phyloP scores from a whole-genome alignment of 2,329 filamentous ascomycete species.

The Arthrinium puccinioides region DNA sequence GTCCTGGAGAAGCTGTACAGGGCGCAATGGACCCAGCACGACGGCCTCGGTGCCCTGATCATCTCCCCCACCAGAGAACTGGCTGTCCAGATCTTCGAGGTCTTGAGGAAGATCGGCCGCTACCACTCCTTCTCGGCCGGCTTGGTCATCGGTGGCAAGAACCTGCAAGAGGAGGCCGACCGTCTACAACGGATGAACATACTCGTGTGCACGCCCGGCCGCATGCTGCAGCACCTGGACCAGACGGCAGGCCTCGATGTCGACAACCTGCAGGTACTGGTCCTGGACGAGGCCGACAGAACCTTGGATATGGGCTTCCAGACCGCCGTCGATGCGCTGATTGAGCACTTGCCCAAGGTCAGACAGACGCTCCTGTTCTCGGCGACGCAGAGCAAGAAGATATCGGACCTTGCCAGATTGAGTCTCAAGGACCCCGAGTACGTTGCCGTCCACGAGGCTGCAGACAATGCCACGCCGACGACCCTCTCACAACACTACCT shows the following conservation, averaged over 20 bases:
- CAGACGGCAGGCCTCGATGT: constrained; percentile 87
- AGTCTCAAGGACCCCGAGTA: constrained; percentile 91
- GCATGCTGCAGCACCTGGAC: constrained; percentile 92
- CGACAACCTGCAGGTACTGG: constrained; percentile 84
- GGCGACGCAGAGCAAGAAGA: constrained; percentile 90
- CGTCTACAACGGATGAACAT: constrained; percentile 91
- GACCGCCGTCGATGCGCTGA: constrained; percentile 78
- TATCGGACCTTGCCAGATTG: constrained; percentile 83
- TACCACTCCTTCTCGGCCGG: constrained; percentile 90
- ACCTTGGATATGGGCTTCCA: constrained; percentile 99
- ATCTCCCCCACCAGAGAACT: constrained; percentile 92
- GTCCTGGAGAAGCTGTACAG: constrained; percentile 90
- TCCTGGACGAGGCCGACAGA: constrained; percentile 91
- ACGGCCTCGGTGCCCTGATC: constrained; percentile 87
- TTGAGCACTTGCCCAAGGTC: constrained; percentile 80
- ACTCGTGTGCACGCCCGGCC: constrained; percentile 86
- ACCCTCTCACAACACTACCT: constrained; percentile 89
- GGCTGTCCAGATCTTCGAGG: constrained; percentile 94
- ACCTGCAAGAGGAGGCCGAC: constrained; percentile 77
- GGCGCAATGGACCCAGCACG: constrained; percentile 79
- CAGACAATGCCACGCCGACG: constrained; percentile 70
- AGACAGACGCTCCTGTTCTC: constrained; percentile 93
- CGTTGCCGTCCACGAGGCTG: constrained; percentile 83
- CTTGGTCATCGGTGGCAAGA: constrained; percentile 89
- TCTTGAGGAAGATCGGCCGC: constrained; percentile 81